These are phyloP conservation scores for Citrus medica DNA, from an alignment of 345 rosid species.

Conservation along the genomic window DNA sequence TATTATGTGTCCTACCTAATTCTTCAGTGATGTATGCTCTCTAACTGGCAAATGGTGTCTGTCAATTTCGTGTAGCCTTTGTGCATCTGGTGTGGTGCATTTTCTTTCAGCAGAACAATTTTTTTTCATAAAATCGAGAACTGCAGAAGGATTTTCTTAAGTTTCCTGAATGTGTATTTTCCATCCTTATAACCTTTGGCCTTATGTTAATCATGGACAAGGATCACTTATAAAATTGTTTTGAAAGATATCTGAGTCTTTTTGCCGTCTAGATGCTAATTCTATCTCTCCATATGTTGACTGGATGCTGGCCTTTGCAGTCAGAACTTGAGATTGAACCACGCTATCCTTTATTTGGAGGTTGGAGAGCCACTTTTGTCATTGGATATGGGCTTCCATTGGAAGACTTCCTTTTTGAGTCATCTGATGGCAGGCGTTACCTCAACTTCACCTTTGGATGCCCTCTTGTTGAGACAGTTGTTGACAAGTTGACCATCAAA, in stretches of 20 bases:
- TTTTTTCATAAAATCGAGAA: neutral
- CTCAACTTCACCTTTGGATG: constrained; percentile 97
- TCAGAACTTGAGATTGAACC: constrained; percentile 97
- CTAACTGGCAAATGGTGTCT: neutral
- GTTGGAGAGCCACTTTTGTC: constrained; percentile 94
- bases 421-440: constrained; percentile 83
- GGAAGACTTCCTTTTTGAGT: constrained; percentile 87
- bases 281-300: constrained; percentile 11
- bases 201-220: neutral
- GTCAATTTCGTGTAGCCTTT: neutral
- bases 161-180: constrained; percentile 2
- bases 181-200: neutral
- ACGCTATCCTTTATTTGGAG: constrained; percentile 96
- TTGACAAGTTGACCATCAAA: constrained; percentile 83
- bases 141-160: neutral
- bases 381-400: constrained; percentile 89
- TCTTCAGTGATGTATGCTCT: neutral
- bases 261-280: neutral
- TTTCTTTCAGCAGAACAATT: neutral
- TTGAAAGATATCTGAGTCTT: neutral
- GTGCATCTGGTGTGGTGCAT: neutral
- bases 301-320: constrained; percentile 40
- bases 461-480: constrained; percentile 80
- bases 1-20: neutral
- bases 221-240: neutral